Conservation (phyloP, 2,329 filamentous ascomycete genomes). For the Claviceps quebecensis region DNA sequence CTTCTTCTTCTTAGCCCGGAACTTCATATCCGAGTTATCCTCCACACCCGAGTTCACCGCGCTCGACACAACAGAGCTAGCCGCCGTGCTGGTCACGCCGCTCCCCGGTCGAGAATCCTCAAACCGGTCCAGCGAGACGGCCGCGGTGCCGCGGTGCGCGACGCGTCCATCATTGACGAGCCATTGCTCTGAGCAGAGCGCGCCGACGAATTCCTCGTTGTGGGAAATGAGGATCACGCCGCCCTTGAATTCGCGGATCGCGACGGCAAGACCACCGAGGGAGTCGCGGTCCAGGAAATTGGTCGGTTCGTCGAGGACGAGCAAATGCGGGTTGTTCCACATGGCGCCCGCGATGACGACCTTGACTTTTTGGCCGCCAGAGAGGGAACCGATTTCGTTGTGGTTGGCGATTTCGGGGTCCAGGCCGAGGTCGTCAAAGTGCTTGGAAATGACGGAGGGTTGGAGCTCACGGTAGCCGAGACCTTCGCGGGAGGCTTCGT, state of each 20-base stretch:
- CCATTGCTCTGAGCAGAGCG: constrained; percentile 92
- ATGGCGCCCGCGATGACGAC: constrained; percentile 90
- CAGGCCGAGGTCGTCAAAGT: constrained; percentile 92
- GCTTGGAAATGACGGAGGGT: constrained; percentile 87
- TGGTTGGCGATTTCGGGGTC: constrained; percentile 98
- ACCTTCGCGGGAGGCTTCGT: constrained; percentile 96
- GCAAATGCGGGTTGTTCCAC: constrained; percentile 98
- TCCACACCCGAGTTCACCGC: constrained; percentile 48
- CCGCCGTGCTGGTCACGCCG: constrained; percentile 38
- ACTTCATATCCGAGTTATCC: constrained; percentile 69
- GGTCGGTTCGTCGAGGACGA: constrained; percentile 95
- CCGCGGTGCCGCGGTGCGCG: constrained; percentile 65
- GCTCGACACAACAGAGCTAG: constrained; percentile 46
- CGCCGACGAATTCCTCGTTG: constrained; percentile 97
- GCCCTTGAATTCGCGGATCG: constrained; percentile 95
- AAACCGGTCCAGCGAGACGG: constrained; percentile 68
- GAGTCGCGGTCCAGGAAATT: constrained; percentile 99
- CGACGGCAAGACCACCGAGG: constrained; percentile 88
- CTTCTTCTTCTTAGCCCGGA: constrained; percentile 86
- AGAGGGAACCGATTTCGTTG: constrained; percentile 92
- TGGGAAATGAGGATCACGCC: constrained; percentile 99
- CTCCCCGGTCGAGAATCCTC: constrained; percentile 62
- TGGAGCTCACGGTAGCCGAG: constrained; percentile 89
- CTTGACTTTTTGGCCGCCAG: constrained; percentile 97
- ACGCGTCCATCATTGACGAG: constrained; percentile 81